phyloP scores from a whole-genome alignment of 2,329 filamentous ascomycete species.

The Nakataea oryzae region DNA sequence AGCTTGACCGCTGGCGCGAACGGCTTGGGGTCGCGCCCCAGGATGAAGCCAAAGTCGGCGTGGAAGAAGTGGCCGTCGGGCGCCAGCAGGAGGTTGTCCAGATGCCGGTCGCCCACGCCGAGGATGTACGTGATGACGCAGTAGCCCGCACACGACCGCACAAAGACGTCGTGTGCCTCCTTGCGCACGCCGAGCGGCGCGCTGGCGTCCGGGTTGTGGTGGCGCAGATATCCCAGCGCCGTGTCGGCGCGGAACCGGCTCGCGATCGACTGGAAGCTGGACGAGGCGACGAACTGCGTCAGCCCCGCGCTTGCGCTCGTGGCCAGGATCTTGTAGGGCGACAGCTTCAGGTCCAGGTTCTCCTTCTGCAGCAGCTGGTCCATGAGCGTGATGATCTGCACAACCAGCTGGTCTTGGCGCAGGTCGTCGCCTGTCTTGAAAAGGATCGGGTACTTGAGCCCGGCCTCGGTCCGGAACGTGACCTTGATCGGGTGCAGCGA shows the following conservation, averaged over 20 bases:
- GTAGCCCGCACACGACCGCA: slow-evolving; percentile 93
- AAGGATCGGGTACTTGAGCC: slow-evolving; percentile 77
- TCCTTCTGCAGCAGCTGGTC: slow-evolving; percentile 91
- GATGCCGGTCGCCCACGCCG: slow-evolving; percentile 88
- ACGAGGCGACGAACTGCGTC: slow-evolving; percentile 86
- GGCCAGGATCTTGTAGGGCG: slow-evolving; percentile 91
- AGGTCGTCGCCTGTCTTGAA: slow-evolving; percentile 98
- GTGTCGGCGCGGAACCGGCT: slow-evolving; percentile 67
- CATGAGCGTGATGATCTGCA: slow-evolving; percentile 96
- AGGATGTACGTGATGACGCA: slow-evolving; percentile 98
- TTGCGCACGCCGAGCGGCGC: slow-evolving; percentile 80
- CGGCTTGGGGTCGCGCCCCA: slow-evolving; percentile 92
- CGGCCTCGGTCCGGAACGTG: slow-evolving; percentile 72
- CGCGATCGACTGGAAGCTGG: slow-evolving; percentile 71
- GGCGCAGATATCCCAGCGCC: slow-evolving; percentile 73
- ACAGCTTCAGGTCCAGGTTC: slow-evolving; percentile 88
- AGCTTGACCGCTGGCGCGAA: slow-evolving; percentile 97
- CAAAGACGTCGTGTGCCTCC: slow-evolving; percentile 88
- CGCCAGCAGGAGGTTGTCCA: slow-evolving; percentile 87
- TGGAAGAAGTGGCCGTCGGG: slow-evolving; percentile 96
- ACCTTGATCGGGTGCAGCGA: slow-evolving; percentile 85
- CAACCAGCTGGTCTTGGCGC: slow-evolving; percentile 92
- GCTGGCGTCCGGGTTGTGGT: slow-evolving; percentile 77
- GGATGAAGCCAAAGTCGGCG: slow-evolving; percentile 95
- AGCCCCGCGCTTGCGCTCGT: slow-evolving; percentile 84